Conservation (phyloP, 2,329 filamentous ascomycete genomes). For the Stachybotrys chlorohalonatus region DNA sequence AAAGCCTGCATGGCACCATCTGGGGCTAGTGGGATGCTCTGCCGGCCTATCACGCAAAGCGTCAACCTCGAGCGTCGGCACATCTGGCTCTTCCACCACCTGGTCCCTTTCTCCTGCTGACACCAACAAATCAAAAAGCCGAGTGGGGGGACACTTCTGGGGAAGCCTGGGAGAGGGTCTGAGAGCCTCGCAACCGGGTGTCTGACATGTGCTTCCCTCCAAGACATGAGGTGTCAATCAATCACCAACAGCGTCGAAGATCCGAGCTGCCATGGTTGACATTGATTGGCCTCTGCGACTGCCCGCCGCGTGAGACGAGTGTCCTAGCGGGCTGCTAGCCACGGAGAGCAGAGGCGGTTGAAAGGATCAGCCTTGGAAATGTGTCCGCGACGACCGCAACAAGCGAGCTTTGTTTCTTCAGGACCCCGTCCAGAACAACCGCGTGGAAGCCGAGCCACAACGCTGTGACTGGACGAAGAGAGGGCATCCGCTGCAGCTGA, state of each 20-base stretch:
- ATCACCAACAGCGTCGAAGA: neutral
- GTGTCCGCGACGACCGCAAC: neutral
- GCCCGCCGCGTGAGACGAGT: neutral
- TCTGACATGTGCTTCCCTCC: neutral
- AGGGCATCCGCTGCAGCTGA: neutral
- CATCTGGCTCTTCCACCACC: neutral
- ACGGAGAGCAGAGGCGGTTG: neutral
- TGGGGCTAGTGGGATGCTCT: conserved; percentile 3
- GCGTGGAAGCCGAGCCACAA: conserved; percentile 1
- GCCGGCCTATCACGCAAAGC: conserved; percentile 2
- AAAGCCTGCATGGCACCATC: conserved; percentile 18
- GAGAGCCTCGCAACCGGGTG: neutral
- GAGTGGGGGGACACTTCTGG: neutral
- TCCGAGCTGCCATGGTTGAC: neutral
- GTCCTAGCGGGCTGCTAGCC: neutral
- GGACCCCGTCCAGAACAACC: neutral
- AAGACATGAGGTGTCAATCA: neutral
- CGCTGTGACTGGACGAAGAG: neutral
- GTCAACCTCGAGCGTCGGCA: neutral
- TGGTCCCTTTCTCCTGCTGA: too few relatives aligned
- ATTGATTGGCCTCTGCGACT: neutral
- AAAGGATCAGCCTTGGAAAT: neutral
- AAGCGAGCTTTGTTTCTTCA: neutral
- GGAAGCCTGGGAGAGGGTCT: neutral
- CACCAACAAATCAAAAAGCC: neutral